Evolutionary conservation across 768 basidiomycete species (phyloP).

Genomic region (Hericium erinaceus): DNA sequence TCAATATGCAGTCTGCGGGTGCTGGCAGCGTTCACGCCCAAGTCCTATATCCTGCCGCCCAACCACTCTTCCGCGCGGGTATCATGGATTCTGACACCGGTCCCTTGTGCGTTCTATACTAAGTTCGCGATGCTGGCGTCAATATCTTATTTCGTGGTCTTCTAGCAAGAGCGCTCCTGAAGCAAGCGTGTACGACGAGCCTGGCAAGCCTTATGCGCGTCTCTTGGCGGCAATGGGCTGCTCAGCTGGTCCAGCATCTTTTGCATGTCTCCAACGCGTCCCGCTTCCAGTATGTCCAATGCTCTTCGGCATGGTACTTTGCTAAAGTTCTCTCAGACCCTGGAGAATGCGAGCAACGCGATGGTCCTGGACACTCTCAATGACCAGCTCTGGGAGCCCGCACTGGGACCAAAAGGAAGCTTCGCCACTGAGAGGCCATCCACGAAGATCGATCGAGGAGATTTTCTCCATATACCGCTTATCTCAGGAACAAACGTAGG

Average conservation of each 20-base stretch:
- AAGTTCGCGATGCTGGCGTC: not conserved
- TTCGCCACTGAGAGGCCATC: slow-evolving; percentile 37
- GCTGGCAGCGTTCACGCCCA: slow-evolving; percentile 40
- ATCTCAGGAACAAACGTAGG: slow-evolving; percentile 43
- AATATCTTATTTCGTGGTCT: not conserved
- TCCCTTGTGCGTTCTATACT: slow-evolving; percentile 32
- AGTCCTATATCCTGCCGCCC: slow-evolving; percentile 27
- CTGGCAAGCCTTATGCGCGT: slow-evolving; percentile 40
- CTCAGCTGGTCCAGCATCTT: slow-evolving; percentile 24
- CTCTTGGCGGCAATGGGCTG: slow-evolving; percentile 40
- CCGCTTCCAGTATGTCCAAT: slow-evolving; percentile 13
- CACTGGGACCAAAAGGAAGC: slow-evolving; percentile 37
- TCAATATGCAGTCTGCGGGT: slow-evolving; percentile 32
- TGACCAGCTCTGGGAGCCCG: slow-evolving; percentile 46
- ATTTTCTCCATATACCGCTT: slow-evolving; percentile 43
- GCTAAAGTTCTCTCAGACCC: slow-evolving; percentile 23
- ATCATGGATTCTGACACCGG: slow-evolving; percentile 43
- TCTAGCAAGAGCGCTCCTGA: slow-evolving; percentile 44
- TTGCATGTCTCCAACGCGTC: slow-evolving; percentile 37
- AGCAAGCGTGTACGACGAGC: slow-evolving; percentile 38
- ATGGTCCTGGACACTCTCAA: slow-evolving; percentile 39
- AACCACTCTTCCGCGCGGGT: slow-evolving; percentile 36
- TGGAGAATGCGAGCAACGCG: slow-evolving; percentile 36
- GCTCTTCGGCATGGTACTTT: too few relatives aligned
- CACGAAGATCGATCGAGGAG: slow-evolving; percentile 29